Base-by-base conservation (phyloP, 1,284 basidiomycete species). In the Cutaneotrichosporon sp. region DNA sequence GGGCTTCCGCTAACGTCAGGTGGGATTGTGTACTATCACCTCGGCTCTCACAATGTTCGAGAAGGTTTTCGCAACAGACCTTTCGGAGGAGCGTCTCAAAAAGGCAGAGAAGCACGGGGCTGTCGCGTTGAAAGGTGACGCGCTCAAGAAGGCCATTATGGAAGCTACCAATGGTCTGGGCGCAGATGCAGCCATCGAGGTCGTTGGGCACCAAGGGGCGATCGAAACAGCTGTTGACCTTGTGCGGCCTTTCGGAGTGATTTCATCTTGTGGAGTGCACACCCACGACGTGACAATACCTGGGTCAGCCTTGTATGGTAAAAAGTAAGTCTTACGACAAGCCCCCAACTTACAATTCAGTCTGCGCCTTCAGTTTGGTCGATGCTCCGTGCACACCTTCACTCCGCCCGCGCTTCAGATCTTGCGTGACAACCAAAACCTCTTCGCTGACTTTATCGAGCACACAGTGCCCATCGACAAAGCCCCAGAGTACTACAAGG, bases 321-420 rank as follows among this genome's bases (percentile, higher is more conserved):
- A 91, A 76, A 92, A 90, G 55, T 57, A 20, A 41, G 55, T 49
- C 9, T 10, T 17, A 14, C 22, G 26, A 7, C 26, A 12, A 14
- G 17, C 26, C 1, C 10, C 30, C n/a, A n/a, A n/a, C 46, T 48
- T n/a, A 48, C 38, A 5, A 7, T 9, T 9, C 35, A 57, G 55
- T 53, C 51, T 69, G 10, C 60, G 63, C 22, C 44, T 73, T 23
- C 66, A 69, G 55, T 73, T 70, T 46, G 91, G 91, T 14, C 81
- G 90, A n/a, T 94, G 90, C 67, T 89, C 89, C 10, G 90, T 88
- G 7, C 80, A 84, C 10, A 83, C 85, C 0, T 84, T 89, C 79
- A 85, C 89, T 58, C 83, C 83, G 3, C 74, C 81, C 54, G 88
- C 87, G 1, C 78, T 87, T 37, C 82, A 85, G 63, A 71, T 91